Base-by-base conservation (phyloP, 208 protist genomes). In the Wallacemonas sp. region DNA sequence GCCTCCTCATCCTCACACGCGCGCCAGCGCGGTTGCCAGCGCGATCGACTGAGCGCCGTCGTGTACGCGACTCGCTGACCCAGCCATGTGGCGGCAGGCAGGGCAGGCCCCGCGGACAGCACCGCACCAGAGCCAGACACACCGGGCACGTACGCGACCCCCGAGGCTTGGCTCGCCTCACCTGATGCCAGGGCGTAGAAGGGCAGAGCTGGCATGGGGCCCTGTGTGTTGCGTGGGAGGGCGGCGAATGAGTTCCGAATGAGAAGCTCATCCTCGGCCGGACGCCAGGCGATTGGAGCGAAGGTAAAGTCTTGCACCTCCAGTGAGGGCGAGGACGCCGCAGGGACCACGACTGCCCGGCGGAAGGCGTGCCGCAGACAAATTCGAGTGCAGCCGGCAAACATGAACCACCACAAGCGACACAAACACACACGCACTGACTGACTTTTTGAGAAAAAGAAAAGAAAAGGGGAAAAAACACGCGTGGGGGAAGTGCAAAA, bases 31-130 rank as follows among this genome's bases (percentile, higher is more conserved):
- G 11, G 3, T 0, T 4, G 4, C 12, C 36, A 82, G 49, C 4
- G 74, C 78, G 68, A 96, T 95, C 45, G 84, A 76, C 36, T 76
- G 76, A 4, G 38, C 44, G 39, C 61, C 20, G 16, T 42, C 66
- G 10, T 90, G 65, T 95, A 96, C 22, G 72, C 82, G 23, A 97
- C 91, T 7, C 81, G 71, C 55, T 91, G 63, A 3, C 91, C 89
- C 1, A 94, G 55, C 45, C 68, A 41, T 0, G 49, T 11, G 1
- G 52, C 10, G 52, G 26, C 49, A 0, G 55, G 32, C n/a, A 76
- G 71, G 0, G 23, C 65, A 12, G 31, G 26, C 1, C 70, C 80
- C 0, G 73, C 70, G 62, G 77, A 74, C 4, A 95, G 57, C n/a
- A 97, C 84, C 2, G 29, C 54, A 10, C 93, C 93, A 1, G 72